These are phyloP conservation scores for Magnolia sinica DNA, from an alignment of 164 flowering plant species.

Conservation along the genomic window DNA sequence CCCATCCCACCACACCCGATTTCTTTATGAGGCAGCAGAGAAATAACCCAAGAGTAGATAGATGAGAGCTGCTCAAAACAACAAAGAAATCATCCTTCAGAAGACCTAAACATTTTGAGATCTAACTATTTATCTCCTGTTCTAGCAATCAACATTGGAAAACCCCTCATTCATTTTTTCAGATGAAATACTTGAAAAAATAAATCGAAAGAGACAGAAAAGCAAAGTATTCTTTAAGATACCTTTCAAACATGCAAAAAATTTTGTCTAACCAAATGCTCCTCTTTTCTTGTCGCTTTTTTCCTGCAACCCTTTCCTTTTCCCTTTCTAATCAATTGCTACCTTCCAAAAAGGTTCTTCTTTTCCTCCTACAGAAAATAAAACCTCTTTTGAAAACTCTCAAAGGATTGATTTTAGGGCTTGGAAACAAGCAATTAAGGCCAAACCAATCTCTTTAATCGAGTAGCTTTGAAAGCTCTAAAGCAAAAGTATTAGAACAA, in stretches of 20 bases:
- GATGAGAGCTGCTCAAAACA: constrained; percentile 1
- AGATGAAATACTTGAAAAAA: constrained; percentile 14
- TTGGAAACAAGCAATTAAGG: constrained; percentile 14
- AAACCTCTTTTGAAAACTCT: constrained; percentile 1
- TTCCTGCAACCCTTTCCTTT: background rate
- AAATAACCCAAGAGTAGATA: background rate
- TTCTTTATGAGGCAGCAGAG: background rate
- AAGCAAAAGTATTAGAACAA: constrained; percentile 9
- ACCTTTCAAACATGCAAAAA: background rate
- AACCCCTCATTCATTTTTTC: constrained; percentile 28
- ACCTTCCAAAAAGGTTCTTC: background rate
- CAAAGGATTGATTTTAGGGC: background rate
- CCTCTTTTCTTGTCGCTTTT: background rate
- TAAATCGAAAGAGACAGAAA: background rate
- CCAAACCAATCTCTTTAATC: background rate
- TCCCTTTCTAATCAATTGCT: background rate
- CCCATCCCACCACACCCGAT: constrained; percentile 4
- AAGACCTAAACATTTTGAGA: background rate
- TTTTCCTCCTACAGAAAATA: constrained; percentile 2
- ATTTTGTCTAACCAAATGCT: background rate
- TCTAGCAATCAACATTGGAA: constrained; percentile 22
- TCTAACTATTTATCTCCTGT: background rate
- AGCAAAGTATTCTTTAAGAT: background rate
- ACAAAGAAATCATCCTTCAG: constrained; percentile 11
- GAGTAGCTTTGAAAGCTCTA: background rate